phyloP scores from a whole-genome alignment of 495 filamentous ascomycete species.

The Neurospora pannonica region DNA sequence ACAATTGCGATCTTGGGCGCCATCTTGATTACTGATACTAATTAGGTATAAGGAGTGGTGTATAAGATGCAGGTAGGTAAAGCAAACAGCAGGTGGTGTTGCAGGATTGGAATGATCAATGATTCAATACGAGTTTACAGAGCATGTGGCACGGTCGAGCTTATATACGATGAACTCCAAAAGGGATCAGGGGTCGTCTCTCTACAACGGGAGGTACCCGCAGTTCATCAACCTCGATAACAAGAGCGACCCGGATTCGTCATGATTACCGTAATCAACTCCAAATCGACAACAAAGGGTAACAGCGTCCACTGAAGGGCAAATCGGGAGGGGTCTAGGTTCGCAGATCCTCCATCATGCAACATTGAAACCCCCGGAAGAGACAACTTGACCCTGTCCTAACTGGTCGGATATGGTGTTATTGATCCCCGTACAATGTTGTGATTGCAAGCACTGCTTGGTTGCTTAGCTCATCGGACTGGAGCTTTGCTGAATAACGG shows the following conservation, averaged over 20 bases:
- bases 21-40: constrained; percentile 46
- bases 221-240: background rate
- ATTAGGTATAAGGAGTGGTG: constrained; percentile 7
- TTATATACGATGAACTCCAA: background rate
- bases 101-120: background rate
- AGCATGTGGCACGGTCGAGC: background rate
- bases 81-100: background rate
- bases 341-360: background rate
- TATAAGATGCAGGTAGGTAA: background rate
- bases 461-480: background rate
- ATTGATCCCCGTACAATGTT: background rate
- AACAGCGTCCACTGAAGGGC: background rate
- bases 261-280: background rate
- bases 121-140: background rate
- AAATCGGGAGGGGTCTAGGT: background rate
- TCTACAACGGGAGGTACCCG: background rate
- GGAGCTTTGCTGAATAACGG: constrained; percentile 1
- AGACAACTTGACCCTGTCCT: background rate
- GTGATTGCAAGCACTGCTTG: background rate
- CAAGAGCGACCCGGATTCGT: background rate
- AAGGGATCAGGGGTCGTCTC: background rate
- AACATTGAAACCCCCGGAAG: too few species aligned
- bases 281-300: background rate
- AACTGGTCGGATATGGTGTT: background rate
- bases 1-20: constrained; percentile 90